phyloP scores from a whole-genome alignment of 345 rosid genomes.

The Eucalyptus sideroxylon region DNA sequence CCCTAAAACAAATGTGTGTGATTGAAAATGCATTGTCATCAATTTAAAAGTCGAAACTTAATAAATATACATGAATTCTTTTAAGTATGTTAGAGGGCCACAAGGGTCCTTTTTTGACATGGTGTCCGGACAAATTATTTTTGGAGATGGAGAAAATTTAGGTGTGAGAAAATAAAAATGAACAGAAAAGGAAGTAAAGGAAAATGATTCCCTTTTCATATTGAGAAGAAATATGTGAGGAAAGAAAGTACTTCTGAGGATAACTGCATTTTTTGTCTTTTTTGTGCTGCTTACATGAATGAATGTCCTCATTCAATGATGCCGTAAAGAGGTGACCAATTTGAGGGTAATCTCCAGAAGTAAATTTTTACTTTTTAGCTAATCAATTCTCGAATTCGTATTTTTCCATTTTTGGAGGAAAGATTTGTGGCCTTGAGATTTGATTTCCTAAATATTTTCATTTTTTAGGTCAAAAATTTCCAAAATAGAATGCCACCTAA shows the following conservation, averaged over 20 bases:
- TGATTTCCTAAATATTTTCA: background rate
- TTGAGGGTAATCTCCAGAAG: background rate
- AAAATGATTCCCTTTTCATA: background rate
- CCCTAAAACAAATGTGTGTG: too few relatives aligned
- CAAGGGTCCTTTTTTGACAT: background rate
- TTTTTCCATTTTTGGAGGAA: background rate
- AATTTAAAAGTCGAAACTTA: too few relatives aligned
- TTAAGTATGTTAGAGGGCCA: background rate
- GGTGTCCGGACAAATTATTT: background rate
- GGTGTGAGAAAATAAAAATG: background rate
- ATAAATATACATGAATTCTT: background rate
- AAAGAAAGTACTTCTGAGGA: background rate
- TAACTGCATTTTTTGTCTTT: background rate
- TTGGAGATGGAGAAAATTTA: background rate
- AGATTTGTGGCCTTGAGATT: background rate
- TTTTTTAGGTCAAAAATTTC: background rate
- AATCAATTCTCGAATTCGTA: background rate
- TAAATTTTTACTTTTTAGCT: background rate
- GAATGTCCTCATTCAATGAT: background rate
- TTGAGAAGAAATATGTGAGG: background rate
- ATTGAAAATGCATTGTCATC: too few relatives aligned
- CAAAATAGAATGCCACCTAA: background rate
- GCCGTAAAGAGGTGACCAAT: background rate
- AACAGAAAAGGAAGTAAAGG: background rate
- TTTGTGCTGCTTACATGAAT: background rate